phyloP scores from a whole-genome alignment of 495 filamentous ascomycete species.

The Neurospora tetrasperma region DNA sequence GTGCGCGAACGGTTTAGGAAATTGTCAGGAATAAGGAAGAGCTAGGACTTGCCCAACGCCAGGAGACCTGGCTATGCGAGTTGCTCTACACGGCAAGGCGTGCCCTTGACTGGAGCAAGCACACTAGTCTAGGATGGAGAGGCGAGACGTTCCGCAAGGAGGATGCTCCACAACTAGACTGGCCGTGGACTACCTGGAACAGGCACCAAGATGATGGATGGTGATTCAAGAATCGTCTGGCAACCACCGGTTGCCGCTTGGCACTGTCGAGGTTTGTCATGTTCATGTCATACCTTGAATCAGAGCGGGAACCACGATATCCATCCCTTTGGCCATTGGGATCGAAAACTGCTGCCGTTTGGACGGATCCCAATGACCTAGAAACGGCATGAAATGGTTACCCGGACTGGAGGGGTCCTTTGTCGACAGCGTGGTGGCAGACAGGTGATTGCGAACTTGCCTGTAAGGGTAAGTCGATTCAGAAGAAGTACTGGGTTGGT shows the following conservation, averaged over 20 bases:
- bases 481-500: slow-evolving; percentile 9
- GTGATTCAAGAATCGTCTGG: slow-evolving; percentile 10
- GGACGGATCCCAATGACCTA: background rate
- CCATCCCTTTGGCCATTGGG: background rate
- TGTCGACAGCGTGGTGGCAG: slow-evolving; percentile 10
- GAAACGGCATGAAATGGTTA: background rate
- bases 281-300: slow-evolving; percentile 19
- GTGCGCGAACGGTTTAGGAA: slow-evolving; percentile 4
- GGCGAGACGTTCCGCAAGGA: slow-evolving; percentile 27
- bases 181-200: slow-evolving; percentile 5
- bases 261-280: slow-evolving; percentile 23
- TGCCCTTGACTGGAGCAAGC: slow-evolving; percentile 13
- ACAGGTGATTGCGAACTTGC: slow-evolving; percentile 4
- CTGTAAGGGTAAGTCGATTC: slow-evolving; percentile 5
- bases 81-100: slow-evolving; percentile 19
- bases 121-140: slow-evolving; percentile 15
- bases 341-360: background rate
- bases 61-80: slow-evolving; percentile 15
- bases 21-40: slow-evolving; percentile 17
- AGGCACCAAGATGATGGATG: background rate
- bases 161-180: slow-evolving; percentile 22
- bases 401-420: slow-evolving; percentile 15
- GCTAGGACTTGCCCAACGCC: slow-evolving; percentile 14
- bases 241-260: slow-evolving; percentile 10
- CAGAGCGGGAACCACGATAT: background rate